Evolutionary conservation across 2,329 filamentous ascomycete genomes (phyloP).

Genomic region (Monilinia aucupariae): DNA sequence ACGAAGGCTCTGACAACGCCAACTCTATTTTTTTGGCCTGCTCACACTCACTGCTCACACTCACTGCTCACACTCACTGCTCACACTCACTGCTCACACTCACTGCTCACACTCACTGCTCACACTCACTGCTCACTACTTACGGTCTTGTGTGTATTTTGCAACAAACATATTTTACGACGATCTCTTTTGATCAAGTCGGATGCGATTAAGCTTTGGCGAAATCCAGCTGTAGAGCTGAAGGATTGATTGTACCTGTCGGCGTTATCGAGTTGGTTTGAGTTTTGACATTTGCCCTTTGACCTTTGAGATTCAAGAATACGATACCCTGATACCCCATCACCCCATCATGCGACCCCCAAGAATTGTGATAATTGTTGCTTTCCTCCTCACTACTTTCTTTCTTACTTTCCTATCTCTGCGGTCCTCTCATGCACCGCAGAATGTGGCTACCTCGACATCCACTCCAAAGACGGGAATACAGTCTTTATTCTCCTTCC

Average conservation of each 20-base stretch:
- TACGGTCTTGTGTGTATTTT: background rate
- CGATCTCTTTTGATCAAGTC: background rate
- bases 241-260: constrained; percentile 9
- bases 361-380: constrained; percentile 32
- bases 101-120: too few relatives aligned
- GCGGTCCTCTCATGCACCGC: constrained; percentile 28
- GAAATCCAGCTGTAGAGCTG: constrained; percentile 14
- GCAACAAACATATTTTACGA: background rate
- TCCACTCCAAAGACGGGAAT: constrained; percentile 39
- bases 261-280: background rate
- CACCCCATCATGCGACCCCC: constrained; percentile 34
- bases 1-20: constrained; percentile 2
- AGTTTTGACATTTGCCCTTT: constrained; percentile 12
- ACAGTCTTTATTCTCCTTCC: constrained; percentile 62
- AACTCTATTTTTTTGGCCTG: background rate
- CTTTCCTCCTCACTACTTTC: constrained; percentile 32
- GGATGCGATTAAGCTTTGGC: constrained; percentile 16
- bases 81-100: too few relatives aligned
- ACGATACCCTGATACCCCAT: constrained; percentile 8
- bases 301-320: constrained; percentile 14
- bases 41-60: too few relatives aligned
- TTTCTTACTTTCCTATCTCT: constrained; percentile 33
- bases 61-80: too few relatives aligned
- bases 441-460: constrained; percentile 23
- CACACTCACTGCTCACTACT: too few relatives aligned